Evolutionary conservation across 495 filamentous ascomycete genomes (phyloP), one percentile per base, ranked within the genome.

Genomic region (Pyrenula aspistea): DNA sequence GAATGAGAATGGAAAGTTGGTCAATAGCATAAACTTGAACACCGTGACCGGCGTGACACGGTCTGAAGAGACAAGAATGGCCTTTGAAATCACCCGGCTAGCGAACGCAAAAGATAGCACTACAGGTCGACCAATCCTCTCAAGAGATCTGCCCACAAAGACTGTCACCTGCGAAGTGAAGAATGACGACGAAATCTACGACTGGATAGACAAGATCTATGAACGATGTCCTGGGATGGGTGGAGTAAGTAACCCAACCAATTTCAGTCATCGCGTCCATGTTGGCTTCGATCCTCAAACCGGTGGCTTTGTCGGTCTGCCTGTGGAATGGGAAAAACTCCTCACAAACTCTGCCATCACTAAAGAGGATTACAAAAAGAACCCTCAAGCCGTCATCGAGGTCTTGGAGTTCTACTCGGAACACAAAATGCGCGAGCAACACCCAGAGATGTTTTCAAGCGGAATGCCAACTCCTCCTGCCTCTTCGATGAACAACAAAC

Each of bases 171-270:
- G 95, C 60, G 88, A 87, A 65, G 87, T 97, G 60, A 95, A 95
- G 65, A 85, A 81, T 21, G 94, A 97, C 59, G 91, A 95, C 61
- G 93, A 98, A 60, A 82, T 96, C 36, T 98, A 98, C 66, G 89
- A 94, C 54, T 98, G 93, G 93, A 95, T 96, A 57, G 93, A 98
- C 67, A 87, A 88, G 67, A 93, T 98, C 60, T 96, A 96, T 66
- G 88, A 89, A 57, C 85, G 93, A 58, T 96, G 91, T 66, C 93
- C 93, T 1, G 92, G 89, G 52, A 95, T 96, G 89, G 91, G 93
- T 51, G 93, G 93, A 57, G 94, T 98, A 10, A 96, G 91, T 72
- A 96, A 96, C 68, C 93, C 93, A 2, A 96, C 94, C 55, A 95
- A 96, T 69, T 97, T 98, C 70, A 88, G 85, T 21, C 93, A 98